Percentiles rank a stretch among this genome's conserved stretches.
phyloP scores from a whole-genome alignment of 108 stramenopile genomes.

The Fragilaria radians region DNA sequence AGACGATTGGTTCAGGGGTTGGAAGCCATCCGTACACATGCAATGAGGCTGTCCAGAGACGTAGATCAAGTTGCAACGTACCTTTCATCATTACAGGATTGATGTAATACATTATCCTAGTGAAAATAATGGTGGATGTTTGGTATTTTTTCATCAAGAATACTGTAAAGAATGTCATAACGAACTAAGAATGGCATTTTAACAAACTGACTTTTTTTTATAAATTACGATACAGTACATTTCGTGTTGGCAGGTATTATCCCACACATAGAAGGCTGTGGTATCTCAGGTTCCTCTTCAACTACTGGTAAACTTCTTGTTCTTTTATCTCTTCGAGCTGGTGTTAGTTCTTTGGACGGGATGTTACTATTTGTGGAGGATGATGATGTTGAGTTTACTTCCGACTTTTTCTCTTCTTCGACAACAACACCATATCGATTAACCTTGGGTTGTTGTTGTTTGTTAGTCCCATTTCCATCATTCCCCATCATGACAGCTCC shows the following conservation, averaged over 20 bases:
- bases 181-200: no score
- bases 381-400: no score
- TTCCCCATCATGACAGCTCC: background rate
- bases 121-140: no score
- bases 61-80: background rate
- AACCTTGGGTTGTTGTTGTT: background rate
- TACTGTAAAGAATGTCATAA: no score
- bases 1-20: constrained; percentile 1
- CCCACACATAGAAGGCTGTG: background rate
- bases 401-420: background rate
- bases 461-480: background rate
- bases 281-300: background rate
- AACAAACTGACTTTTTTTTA: background rate
- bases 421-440: constrained; percentile 2
- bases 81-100: no score
- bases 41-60: constrained; percentile 4
- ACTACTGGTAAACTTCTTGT: background rate
- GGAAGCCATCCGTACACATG: constrained; percentile 5
- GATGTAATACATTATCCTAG: no score
- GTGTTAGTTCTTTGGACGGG: background rate
- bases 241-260: background rate
- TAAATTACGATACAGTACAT: background rate
- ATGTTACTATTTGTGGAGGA: background rate
- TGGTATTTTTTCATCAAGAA: no score
- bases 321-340: background rate